Base-by-base conservation (phyloP, 2,329 filamentous ascomycete genomes). In the Penicillium thymicola region DNA sequence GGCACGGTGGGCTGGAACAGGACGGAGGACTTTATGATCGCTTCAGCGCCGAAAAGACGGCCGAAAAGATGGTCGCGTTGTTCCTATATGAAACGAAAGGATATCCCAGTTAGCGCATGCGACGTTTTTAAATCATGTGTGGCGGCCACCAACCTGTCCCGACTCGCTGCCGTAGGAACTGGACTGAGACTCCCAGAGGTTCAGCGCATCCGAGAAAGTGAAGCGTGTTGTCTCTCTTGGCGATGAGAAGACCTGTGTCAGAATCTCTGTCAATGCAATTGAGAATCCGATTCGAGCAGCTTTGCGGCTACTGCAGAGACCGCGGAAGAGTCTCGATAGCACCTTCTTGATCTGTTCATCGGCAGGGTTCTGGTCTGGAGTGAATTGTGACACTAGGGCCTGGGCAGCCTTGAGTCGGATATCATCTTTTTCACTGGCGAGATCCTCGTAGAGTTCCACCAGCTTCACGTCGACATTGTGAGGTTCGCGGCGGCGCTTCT, bases 201-300 rank as follows among this genome's bases (percentile, higher is more conserved):
- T 77, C 61, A 85, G 71, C 3, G 82, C 67, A 42, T 76, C 71
- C 3, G 72, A 64, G 13, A 82, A 68, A 52, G 66, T 71, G 32
- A 79, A 57, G 34, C 70, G 71, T 14, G 72, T 65, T 9, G 68
- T 53, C 59, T 70, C 61, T 53, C 69, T 58, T 49, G 70, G 38
- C 4, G 62, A 51, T 2, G 67, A 84, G 67, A 89, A 89, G 5
- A 92, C 75, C 67, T 93, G 85, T 5, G 84, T 81, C 43, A 96
- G 72, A 9, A 95, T 78, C 73, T 97, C 92, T 0, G 92, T 89
- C 63, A 97, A 78, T 0, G 93, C 93, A 54, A 97, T 81, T 52
- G 91, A 96, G 72, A 96, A 97, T 4, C 94, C 94, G 49, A 94
- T 78, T 27, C 94, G 84, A 18, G 93, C 91, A 13, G 90, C 90